These are phyloP conservation scores for Arthrobotrys pseudoclavata DNA, from an alignment of 2,329 filamentous ascomycete species.

Conservation along the genomic window DNA sequence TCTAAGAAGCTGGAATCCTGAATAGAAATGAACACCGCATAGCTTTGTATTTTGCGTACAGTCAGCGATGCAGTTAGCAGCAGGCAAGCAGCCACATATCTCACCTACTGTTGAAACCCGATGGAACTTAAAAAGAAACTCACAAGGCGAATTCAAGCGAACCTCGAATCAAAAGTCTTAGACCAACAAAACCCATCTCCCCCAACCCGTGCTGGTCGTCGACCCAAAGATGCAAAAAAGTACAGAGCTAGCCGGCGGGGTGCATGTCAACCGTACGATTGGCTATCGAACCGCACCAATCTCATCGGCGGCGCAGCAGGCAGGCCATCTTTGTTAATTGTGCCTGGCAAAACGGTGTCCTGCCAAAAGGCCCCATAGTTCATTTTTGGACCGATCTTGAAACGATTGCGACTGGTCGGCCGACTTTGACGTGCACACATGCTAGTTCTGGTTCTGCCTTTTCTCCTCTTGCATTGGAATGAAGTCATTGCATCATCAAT, in stretches of 20 bases:
- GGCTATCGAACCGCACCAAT: slow-evolving; percentile 33
- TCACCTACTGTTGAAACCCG: slow-evolving; percentile 12
- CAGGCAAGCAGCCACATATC: slow-evolving; percentile 9
- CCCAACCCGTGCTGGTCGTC: slow-evolving; percentile 11
- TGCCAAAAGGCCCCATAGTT: slow-evolving; percentile 13
- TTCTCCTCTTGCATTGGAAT: neutral
- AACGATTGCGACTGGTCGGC: slow-evolving; percentile 30
- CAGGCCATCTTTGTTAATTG: neutral
- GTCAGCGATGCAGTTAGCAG: slow-evolving; percentile 12
- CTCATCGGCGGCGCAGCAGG: slow-evolving; percentile 19
- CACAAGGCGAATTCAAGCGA: neutral
- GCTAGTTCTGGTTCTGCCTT: neutral
- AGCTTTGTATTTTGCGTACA: neutral
- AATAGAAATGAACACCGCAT: slow-evolving; percentile 3
- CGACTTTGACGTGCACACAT: slow-evolving; percentile 39
- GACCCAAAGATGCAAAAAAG: slow-evolving; percentile 18
- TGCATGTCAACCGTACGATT: slow-evolving; percentile 29
- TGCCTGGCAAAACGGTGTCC: slow-evolving; percentile 20
- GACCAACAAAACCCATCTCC: slow-evolving; percentile 10
- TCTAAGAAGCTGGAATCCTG: slow-evolving; percentile 10
- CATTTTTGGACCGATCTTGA: slow-evolving; percentile 40
- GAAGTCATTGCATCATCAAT: slow-evolving; percentile 42
- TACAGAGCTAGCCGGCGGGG: slow-evolving; percentile 12
- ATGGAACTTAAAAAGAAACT: slow-evolving; percentile 6
- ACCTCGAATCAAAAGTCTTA: slow-evolving; percentile 1